These are phyloP conservation scores for Mucor circinelloides DNA, from an alignment of 371 early-diverging fungal species.

Conservation along the genomic window DNA sequence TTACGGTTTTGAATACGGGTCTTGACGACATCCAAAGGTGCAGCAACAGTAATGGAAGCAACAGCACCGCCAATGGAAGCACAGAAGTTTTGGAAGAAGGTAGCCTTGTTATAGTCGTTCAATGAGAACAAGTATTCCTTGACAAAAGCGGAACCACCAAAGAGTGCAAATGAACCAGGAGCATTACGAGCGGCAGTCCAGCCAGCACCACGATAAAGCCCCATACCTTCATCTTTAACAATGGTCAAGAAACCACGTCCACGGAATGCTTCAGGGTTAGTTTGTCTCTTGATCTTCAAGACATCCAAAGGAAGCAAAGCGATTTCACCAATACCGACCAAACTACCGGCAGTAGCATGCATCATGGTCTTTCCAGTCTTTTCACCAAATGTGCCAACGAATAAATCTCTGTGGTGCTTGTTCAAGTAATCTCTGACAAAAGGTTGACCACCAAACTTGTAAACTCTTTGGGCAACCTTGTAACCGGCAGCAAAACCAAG, in stretches of 20 bases:
- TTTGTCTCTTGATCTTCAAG: conserved; percentile 97
- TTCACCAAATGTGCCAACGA: conserved; percentile 86
- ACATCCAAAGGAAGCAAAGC: conserved; percentile 95
- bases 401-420: conserved; percentile 75
- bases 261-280: conserved; percentile 87
- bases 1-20: conserved; percentile 96
- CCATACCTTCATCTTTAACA: conserved; percentile 89
- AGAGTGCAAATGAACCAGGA: conserved; percentile 95
- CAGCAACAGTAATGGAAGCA: conserved; percentile 93
- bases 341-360: conserved; percentile 96
- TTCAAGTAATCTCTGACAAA: conserved; percentile 92
- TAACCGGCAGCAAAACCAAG: conserved; percentile 97
- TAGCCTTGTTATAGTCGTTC: conserved; percentile 91
- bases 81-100: conserved; percentile 96
- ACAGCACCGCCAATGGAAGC: conserved; percentile 95
- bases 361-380: conserved; percentile 93
- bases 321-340: conserved; percentile 97
- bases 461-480: conserved; percentile 93
- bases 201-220: conserved; percentile 92
- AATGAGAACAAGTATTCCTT: conserved; percentile 92
- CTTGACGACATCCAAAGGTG: conserved; percentile 97
- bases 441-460: conserved; percentile 98
- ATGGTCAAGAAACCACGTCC: conserved; percentile 85
- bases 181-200: conserved; percentile 99
- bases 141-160: conserved; percentile 94